Evolutionary conservation across 768 basidiomycete genomes (phyloP).

Genomic region (Trametes maxima): DNA sequence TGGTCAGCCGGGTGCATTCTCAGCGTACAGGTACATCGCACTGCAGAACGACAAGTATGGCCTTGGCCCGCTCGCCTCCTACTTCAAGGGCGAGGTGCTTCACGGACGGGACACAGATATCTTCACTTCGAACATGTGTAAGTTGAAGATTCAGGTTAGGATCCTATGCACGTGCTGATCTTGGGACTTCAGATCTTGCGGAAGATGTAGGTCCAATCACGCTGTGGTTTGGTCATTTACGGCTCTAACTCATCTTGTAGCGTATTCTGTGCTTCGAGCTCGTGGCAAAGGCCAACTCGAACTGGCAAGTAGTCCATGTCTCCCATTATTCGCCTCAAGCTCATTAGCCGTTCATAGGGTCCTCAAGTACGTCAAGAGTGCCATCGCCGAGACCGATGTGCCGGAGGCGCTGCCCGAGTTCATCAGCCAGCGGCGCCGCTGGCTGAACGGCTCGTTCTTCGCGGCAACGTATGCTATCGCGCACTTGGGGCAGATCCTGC

Average conservation of each 20-base stretch:
- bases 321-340: slow-evolving; percentile 6
- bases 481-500: slow-evolving; percentile 78
- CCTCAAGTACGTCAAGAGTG: slow-evolving; percentile 95
- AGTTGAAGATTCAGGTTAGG: slow-evolving; percentile 27
- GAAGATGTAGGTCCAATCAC: slow-evolving; percentile 65
- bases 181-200: slow-evolving; percentile 64
- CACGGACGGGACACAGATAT: slow-evolving; percentile 87
- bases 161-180: no score
- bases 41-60: slow-evolving; percentile 84
- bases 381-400: slow-evolving; percentile 92
- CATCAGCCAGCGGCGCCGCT: slow-evolving; percentile 87
- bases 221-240: slow-evolving; percentile 7
- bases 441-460: slow-evolving; percentile 93
- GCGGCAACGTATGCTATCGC: slow-evolving; percentile 93
- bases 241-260: slow-evolving; percentile 43
- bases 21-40: slow-evolving; percentile 89
- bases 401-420: slow-evolving; percentile 93
- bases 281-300: slow-evolving; percentile 74
- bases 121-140: slow-evolving; percentile 96
- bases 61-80: slow-evolving; percentile 87
- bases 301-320: slow-evolving; percentile 56
- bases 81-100: slow-evolving; percentile 93
- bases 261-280: slow-evolving; percentile 84
- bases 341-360: slow-evolving; percentile 54
- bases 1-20: slow-evolving; percentile 85